phyloP scores from a whole-genome alignment of 371 early-diverging fungal genomes.

The Rhizopus stolonifer region DNA sequence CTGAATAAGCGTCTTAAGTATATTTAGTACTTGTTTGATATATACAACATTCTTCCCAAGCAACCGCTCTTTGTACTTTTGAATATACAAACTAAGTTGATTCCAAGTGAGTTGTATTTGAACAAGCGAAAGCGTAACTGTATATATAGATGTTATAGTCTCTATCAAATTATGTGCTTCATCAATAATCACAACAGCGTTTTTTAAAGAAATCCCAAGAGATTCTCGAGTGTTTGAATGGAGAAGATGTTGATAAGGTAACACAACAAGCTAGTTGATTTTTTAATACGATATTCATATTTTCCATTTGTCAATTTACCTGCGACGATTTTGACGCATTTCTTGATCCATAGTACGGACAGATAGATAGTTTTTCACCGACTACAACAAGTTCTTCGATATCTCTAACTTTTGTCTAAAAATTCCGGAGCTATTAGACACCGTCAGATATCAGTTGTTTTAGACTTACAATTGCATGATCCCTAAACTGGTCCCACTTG shows the following conservation, averaged over 20 bases:
- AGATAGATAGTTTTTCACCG: constrained; percentile 62
- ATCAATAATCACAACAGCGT: constrained; percentile 82
- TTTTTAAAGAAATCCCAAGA: constrained; percentile 69
- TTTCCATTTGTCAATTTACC: constrained; percentile 28
- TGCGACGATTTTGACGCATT: constrained; percentile 60
- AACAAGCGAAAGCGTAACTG: constrained; percentile 42
- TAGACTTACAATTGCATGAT: constrained; percentile 46
- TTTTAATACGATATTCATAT: not conserved
- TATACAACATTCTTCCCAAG: constrained; percentile 74
- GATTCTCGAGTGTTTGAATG: constrained; percentile 75
- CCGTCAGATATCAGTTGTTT: not conserved
- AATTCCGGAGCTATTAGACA: not conserved
- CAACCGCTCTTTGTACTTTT: constrained; percentile 68
- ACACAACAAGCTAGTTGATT: constrained; percentile 59
- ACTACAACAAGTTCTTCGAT: constrained; percentile 83
- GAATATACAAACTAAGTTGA: constrained; percentile 68
- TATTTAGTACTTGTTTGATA: constrained; percentile 66
- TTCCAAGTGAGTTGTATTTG: constrained; percentile 54
- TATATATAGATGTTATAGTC: constrained; percentile 65
- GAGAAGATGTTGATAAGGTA: constrained; percentile 88
- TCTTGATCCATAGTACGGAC: constrained; percentile 93
- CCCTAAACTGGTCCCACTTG: constrained; percentile 57
- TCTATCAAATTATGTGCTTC: constrained; percentile 91
- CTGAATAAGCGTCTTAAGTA: constrained; percentile 41
- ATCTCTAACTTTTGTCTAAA: constrained; percentile 62